A percentile compares a stretch with the other conserved stretches of the same genome.
Evolutionary conservation across 805 yeast genomes (phyloP).

Genomic region (Lachancea quebecensis): DNA sequence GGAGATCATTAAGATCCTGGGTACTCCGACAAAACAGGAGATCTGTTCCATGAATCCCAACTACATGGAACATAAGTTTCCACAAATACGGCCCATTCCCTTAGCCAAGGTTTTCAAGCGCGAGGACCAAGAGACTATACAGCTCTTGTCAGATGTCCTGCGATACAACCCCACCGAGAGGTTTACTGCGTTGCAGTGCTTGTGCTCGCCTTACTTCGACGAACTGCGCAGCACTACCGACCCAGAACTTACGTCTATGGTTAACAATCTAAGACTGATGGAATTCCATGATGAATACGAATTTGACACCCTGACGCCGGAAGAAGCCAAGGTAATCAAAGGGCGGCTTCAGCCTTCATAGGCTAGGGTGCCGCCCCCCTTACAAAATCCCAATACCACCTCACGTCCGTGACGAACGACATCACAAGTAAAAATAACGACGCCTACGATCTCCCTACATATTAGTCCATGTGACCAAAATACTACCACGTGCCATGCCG

Average conservation of each 20-base stretch:
- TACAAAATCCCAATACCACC: too few species aligned
- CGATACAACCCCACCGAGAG: constrained; percentile 66
- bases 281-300: constrained; percentile 26
- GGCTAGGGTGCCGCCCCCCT: too few species aligned
- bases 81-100: constrained; percentile 76
- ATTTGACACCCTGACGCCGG: constrained; percentile 22
- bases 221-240: constrained; percentile 18
- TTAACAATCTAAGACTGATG: constrained; percentile 19
- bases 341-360: constrained; percentile 3
- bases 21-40: constrained; percentile 91
- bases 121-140: constrained; percentile 42
- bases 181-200: constrained; percentile 43
- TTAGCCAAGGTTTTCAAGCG: constrained; percentile 55
- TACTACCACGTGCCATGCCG: too few species aligned
- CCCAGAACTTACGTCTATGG: constrained; percentile 1
- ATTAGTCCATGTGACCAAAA: too few species aligned
- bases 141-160: constrained; percentile 48
- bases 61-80: constrained; percentile 95
- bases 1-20: constrained; percentile 90
- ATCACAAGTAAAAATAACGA: not conserved
- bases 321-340: constrained; percentile 25
- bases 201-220: constrained; percentile 27
- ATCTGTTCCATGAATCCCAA: constrained; percentile 93
- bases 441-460: not conserved
- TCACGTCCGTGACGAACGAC: too few species aligned